These are phyloP conservation scores for Suhomyces sp. DNA, from an alignment of 805 yeast species.

Conservation along the genomic window DNA sequence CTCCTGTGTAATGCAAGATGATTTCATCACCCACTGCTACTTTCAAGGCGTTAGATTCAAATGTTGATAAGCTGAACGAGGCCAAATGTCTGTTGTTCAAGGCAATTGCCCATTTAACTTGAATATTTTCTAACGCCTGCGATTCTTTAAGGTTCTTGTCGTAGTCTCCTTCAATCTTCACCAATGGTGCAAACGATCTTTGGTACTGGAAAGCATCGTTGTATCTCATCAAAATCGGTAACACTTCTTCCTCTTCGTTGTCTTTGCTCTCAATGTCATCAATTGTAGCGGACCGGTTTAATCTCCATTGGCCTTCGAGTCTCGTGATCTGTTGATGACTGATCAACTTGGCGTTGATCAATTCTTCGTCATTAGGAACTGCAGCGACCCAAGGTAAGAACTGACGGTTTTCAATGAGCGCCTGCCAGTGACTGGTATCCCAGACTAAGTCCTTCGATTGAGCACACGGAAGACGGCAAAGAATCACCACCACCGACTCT, in stretches of 20 bases:
- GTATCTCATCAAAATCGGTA: constrained; percentile 74
- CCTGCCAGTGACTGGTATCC: constrained; percentile 88
- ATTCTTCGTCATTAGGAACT: constrained; percentile 64
- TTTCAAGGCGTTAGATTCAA: constrained; percentile 62
- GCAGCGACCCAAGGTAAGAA: constrained; percentile 81
- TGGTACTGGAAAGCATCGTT: constrained; percentile 84
- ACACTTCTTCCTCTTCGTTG: constrained; percentile 54
- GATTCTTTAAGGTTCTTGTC: constrained; percentile 75
- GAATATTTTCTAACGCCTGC: constrained; percentile 70
- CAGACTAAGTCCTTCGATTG: constrained; percentile 72
- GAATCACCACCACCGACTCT: constrained; percentile 80
- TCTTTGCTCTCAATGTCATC: constrained; percentile 58
- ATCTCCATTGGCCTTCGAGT: constrained; percentile 80
- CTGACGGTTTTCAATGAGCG: constrained; percentile 76
- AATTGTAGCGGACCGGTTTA: constrained; percentile 68
- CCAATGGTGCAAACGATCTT: constrained; percentile 78
- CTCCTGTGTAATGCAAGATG: constrained; percentile 61
- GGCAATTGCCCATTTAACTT: constrained; percentile 72
- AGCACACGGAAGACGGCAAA: constrained; percentile 89
- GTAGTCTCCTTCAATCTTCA: constrained; percentile 77
- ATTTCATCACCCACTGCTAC: constrained; percentile 86
- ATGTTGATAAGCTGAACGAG: constrained; percentile 64
- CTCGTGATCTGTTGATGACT: constrained; percentile 64
- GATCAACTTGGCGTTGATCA: constrained; percentile 53
- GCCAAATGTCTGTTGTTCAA: constrained; percentile 66